Percentiles rank a stretch among this genome's conserved stretches.
Evolutionary conservation across 164 flowering plant genomes (phyloP).

Genomic region (Sextonia rubra): DNA sequence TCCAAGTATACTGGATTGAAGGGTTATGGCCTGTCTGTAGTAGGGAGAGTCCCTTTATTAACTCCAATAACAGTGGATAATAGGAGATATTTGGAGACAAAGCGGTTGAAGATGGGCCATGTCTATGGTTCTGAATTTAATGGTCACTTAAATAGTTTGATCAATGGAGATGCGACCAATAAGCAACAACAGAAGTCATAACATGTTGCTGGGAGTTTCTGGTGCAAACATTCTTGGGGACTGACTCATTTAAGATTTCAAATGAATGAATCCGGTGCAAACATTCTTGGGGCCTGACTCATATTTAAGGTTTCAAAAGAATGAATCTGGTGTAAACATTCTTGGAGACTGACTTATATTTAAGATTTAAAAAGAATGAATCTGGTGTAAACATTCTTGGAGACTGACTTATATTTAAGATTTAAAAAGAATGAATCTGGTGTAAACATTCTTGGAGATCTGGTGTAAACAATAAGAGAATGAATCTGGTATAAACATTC

Average conservation of each 20-base stretch:
- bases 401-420: no score
- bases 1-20: constrained; percentile 80
- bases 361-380: no score
- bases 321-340: no score
- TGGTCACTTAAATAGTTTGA: constrained; percentile 21
- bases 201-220: background rate
- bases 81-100: constrained; percentile 83
- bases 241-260: no score
- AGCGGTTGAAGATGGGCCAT: constrained; percentile 88
- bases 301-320: no score
- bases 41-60: constrained; percentile 71
- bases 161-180: background rate
- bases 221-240: background rate
- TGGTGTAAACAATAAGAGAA: no score
- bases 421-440: no score
- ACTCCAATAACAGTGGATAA: constrained; percentile 71
- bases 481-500: background rate
- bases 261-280: no score
- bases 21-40: constrained; percentile 82
- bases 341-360: no score
- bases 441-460: no score
- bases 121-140: constrained; percentile 48
- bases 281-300: no score
- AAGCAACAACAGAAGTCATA: background rate
- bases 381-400: no score